Evolutionary conservation across 2,329 filamentous ascomycete genomes (phyloP), one percentile per base, ranked within the genome.

Genomic region (Endothia cerciana): DNA sequence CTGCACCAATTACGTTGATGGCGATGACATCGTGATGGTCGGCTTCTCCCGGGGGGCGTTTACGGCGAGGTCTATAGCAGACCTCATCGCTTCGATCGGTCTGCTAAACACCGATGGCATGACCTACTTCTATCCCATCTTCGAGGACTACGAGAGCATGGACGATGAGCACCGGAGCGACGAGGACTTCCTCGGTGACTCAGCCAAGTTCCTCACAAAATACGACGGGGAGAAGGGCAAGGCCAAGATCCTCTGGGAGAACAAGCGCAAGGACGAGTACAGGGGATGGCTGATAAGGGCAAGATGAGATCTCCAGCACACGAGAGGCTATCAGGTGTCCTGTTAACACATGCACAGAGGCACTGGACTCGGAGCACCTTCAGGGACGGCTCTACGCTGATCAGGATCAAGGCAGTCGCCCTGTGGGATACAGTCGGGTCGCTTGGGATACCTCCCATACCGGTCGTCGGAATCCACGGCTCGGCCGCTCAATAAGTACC

Each of bases 351-450:
- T 11, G 6, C 13, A 2, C 60, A 78, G 73, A 64, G 71, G 38
- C 70, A 69, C 1, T 73, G 79, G 62, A 79, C 79, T 0, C 74
- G 77, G 41, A 75, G 79, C 57, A 72, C 74, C n/a, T 75, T 73
- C 65, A 70, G 68, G 7, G 73, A 78, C 53, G 73, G 72, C 41
- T 62, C 69, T 25, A 69, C 74, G 36, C 66, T 76, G 11, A 78
- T 84, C 43, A 76, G 71, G 11, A 76, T 84, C 64, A 78, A 80
- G 66, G 81, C 81, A 1, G 75, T 84, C 33, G 82, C 77, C 5
- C 82, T 84, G 6, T 85, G 80, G 79, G 82, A 85, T 69, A 85
- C 82, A 1, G 82, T 84, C 38, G 81, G 81, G 63, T 71, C 77
- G 1, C 72, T 81, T 7, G 81, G 79, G 1, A 77, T 84, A 40